Evolutionary conservation across 148 eudicot species (phyloP).

Genomic region (Talinum fruticosum): DNA sequence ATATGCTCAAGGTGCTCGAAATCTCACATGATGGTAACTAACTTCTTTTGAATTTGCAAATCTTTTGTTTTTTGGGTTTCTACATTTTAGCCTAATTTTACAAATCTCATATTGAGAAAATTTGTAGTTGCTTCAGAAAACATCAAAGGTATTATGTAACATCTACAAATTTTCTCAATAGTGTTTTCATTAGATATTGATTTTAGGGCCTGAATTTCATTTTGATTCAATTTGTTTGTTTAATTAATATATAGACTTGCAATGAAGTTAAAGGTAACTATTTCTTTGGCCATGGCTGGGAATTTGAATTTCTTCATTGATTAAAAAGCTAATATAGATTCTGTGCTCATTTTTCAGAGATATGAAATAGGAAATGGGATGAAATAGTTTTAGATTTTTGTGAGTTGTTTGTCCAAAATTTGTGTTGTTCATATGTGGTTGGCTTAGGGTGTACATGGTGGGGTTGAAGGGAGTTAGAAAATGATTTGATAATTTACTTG

Average conservation of each 20-base stretch:
- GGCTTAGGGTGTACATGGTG: conserved; percentile 19
- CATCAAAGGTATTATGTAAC: too few species aligned
- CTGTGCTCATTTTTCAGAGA: background rate
- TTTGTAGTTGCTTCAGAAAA: too few species aligned
- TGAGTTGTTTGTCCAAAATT: conserved; percentile 9
- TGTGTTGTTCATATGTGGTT: conserved; percentile 16
- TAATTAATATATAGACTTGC: too few species aligned
- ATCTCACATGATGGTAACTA: background rate
- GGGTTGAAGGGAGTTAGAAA: conserved; percentile 1
- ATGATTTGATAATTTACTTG: background rate
- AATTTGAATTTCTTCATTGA: background rate
- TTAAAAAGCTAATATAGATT: conserved; percentile 7
- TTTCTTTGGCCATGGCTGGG: background rate
- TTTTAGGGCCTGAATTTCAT: too few species aligned
- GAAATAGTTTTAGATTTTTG: conserved; percentile 8
- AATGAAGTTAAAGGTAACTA: conserved; percentile 22
- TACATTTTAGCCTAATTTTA: background rate
- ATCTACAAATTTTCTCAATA: too few species aligned
- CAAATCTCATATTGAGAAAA: too few species aligned
- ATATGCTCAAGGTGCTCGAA: conserved; percentile 63
- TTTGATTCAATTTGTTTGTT: too few species aligned
- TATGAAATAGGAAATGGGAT: background rate
- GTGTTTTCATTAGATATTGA: too few species aligned
- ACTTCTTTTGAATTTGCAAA: too few species aligned
- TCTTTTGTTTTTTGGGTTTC: background rate